A percentile compares a stretch with the other conserved stretches of the same genome.
Conservation (phyloP, 2,329 filamentous ascomycete species). For the Paraphaeosphaeria minitans region DNA sequence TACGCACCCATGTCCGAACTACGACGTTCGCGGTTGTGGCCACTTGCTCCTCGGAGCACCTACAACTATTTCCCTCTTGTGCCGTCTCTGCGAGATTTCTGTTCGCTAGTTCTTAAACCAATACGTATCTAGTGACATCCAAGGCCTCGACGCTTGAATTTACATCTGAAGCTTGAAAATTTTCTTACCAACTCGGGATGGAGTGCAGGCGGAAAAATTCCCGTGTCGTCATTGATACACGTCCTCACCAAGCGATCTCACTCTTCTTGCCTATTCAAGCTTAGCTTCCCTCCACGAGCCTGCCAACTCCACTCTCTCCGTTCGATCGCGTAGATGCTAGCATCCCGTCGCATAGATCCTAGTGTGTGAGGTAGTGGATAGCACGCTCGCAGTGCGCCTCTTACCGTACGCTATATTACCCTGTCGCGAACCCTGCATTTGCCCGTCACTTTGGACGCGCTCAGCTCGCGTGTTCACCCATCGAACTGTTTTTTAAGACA, state of each 20-base stretch:
- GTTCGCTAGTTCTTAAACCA: background rate
- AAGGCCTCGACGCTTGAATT: background rate
- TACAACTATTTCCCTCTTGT: background rate
- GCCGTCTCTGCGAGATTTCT: background rate
- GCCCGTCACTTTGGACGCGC: conserved; percentile 6
- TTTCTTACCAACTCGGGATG: background rate
- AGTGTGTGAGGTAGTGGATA: conserved; percentile 10
- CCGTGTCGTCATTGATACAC: conserved; percentile 16
- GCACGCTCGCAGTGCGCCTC: conserved; percentile 10
- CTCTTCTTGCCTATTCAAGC: conserved; percentile 20
- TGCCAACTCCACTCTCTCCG: conserved; percentile 7
- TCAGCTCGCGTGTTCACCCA: conserved; percentile 12
- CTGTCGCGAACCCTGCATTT: conserved; percentile 11
- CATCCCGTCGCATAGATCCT: conserved; percentile 24
- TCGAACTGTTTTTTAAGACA: background rate
- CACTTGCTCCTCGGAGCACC: background rate
- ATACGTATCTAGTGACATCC: background rate
- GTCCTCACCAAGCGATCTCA: background rate
- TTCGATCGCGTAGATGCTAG: conserved; percentile 16
- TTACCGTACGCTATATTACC: conserved; percentile 18
- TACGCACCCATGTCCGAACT: background rate
- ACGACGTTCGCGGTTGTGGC: background rate
- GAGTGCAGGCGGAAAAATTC: background rate
- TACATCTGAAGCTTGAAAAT: background rate
- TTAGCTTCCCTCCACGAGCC: conserved; percentile 13